Base-by-base conservation (phyloP, 2,329 filamentous ascomycete genomes). In the Lomentospora prolificans region DNA sequence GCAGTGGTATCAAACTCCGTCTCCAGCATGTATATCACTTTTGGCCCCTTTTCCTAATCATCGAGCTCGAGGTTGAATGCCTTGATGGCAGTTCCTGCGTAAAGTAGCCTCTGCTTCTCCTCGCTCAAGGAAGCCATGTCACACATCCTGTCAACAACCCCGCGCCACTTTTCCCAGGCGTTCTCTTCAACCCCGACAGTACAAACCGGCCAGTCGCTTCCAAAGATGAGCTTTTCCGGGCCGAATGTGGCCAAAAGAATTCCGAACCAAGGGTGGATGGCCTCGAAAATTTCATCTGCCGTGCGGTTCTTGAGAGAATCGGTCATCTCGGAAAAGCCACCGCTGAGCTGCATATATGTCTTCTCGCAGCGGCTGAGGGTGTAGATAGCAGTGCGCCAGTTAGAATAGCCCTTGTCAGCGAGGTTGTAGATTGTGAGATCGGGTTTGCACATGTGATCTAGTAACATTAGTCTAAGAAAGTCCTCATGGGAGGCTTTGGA, bases 181-280 rank as follows among this genome's bases (percentile, higher is more conserved):
- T 74, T 70, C 51, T 77, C 72, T 44, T 75, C 75, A 1, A 63
- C 55, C 61, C 68, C 63, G 25, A 55, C 72, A 59, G 89, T 91
- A 71, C 90, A 95, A 1, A 96, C 86, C 2, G 92, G 91, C 92
- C 92, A 97, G 69, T 96, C 90, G 60, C 87, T 91, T 24, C 86
- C 91, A 69, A 94, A 96, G 85, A 97, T 90, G 66, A 94, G 78
- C 60, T 89, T 78, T 22, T 74, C 66, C 0, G 86, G 72, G 1
- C 87, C 84, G 64, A 96, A 96, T 1, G 79, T 79, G 27, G 83
- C 79, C 54, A 95, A 80, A 0, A 91, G 72, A 54, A 86, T 80
- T 58, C 84, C 80, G 2, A 89, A 78, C 85, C 89, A 95, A 24
- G 85, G 84, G 57, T 79, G 75, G 19, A 88, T 75, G 41, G 77